Base-by-base conservation (phyloP, 331 rosid genomes). In the Malus hybrid region DNA sequence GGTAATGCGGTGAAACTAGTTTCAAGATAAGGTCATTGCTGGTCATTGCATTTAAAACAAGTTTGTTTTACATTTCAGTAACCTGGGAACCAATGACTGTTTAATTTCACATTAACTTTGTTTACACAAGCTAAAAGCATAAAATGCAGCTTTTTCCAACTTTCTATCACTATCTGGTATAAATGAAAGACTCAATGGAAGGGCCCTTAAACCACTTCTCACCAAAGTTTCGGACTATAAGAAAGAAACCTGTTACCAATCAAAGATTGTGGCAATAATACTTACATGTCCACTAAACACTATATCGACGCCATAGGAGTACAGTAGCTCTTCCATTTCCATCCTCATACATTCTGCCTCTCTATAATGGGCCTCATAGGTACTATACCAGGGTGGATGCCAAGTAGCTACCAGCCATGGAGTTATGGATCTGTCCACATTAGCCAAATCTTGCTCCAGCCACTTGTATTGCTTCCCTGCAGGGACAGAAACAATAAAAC, bases 351-450 rank as follows among this genome's bases (percentile, higher is more conserved):
- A 93, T 75, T 93, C 98, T 8, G 85, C 96, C 79, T 93, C 96
- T 83, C 83, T 83, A 82, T 90, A 93, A 79, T 93, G 96, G 56
- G 95, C 90, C 78, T 60, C 36, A 68, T 87, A 89, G 53, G 95
- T 68, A 72, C 91, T 87, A 75, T 87, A 93, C 96, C 96, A 90
- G 44, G 96, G 96, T 70, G 95, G 93, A 78, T 93, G 98, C 98
- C 98, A 90, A 56, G 86, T 66, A 69, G 87, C 96, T 48, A 93
- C 86, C 80, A 90, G 87, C 96, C 98, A 93, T 65, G 98, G 98
- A 84, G 98, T 93, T 57, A 56, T 30, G 30, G 88, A 84, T 80
- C 96, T 84, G 81, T 90, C 93, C 32, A 90, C 78, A 67, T 78
- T 72, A 34, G 84, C 93, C 87, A 93, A 84, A 80, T 93, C 98